A percentile compares a stretch with the other conserved stretches of the same genome.
phyloP scores from a whole-genome alignment of 345 rosid genomes.

The Gossypium thurberi region DNA sequence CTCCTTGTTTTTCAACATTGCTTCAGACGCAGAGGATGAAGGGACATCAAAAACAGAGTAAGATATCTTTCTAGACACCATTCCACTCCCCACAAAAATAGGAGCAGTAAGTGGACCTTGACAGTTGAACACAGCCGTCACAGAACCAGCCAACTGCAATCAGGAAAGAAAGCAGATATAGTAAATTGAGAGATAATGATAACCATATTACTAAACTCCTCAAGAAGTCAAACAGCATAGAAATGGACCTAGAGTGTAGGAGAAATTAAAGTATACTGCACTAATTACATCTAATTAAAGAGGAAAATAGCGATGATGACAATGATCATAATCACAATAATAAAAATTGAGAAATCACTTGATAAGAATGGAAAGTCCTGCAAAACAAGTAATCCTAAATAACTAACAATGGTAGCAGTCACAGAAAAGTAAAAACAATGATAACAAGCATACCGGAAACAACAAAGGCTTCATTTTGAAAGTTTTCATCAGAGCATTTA shows the following conservation, averaged over 20 bases:
- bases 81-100: constrained; percentile 91
- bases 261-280: background rate
- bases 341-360: background rate
- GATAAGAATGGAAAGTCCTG: background rate
- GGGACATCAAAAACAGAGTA: constrained; percentile 55
- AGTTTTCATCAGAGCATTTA: constrained; percentile 85
- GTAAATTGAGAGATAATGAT: constrained; percentile 5
- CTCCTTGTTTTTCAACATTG: constrained; percentile 83
- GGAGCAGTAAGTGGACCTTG: constrained; percentile 99
- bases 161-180: constrained; percentile 18
- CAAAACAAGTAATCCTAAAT: background rate
- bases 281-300: background rate
- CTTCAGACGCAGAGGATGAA: constrained; percentile 72
- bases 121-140: constrained; percentile 95
- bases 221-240: background rate
- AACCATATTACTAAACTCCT: constrained; percentile 2
- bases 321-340: background rate
- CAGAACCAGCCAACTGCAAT: constrained; percentile 91
- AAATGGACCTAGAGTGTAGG: background rate
- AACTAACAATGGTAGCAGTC: background rate
- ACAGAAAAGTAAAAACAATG: background rate
- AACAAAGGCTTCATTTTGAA: constrained; percentile 84
- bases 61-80: constrained; percentile 84
- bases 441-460: constrained; percentile 59
- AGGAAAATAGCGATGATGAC: background rate